Conservation (phyloP, 2,329 filamentous ascomycete species). For the Fusarium marasasianum region DNA sequence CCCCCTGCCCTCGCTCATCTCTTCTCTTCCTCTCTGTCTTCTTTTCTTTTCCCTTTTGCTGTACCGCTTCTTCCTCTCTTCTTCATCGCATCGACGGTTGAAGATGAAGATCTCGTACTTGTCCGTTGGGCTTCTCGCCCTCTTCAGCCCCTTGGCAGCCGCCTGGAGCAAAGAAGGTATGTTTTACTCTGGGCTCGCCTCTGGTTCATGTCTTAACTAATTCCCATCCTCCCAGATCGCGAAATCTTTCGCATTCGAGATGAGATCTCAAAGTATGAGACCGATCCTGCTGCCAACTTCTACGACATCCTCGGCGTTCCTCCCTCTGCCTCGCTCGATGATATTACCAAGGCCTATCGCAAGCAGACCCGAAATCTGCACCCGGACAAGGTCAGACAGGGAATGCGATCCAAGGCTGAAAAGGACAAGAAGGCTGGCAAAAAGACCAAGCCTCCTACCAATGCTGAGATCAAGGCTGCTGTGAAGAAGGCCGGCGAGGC, state of each 20-base stretch:
- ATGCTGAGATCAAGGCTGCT: constrained; percentile 79
- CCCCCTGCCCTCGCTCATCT: constrained; percentile 12
- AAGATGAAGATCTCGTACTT: constrained; percentile 78
- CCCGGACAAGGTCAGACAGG: constrained; percentile 93
- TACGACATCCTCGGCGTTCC: constrained; percentile 91
- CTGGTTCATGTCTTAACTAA: constrained; percentile 15
- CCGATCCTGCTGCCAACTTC: constrained; percentile 81
- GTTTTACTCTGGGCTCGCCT: constrained; percentile 30
- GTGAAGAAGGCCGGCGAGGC: constrained; percentile 84
- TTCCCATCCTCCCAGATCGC: constrained; percentile 70
- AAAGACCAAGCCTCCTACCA: constrained; percentile 75
- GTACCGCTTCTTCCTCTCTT: constrained; percentile 1
- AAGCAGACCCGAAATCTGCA: constrained; percentile 85
- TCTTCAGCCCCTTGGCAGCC: constrained; percentile 72
- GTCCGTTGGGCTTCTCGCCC: constrained; percentile 74
- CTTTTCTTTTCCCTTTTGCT: not conserved
- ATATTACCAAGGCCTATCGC: constrained; percentile 94
- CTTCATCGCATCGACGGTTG: constrained; percentile 15
- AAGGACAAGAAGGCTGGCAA: constrained; percentile 65
- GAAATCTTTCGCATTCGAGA: constrained; percentile 97
- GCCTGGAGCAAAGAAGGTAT: constrained; percentile 90
- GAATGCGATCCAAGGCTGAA: constrained; percentile 76
- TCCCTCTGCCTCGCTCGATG: constrained; percentile 78
- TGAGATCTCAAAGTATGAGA: constrained; percentile 83
- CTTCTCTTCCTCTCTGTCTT: not conserved